Evolutionary conservation across 2,329 filamentous ascomycete species (phyloP).

Genomic region (Fusarium metavorans): DNA sequence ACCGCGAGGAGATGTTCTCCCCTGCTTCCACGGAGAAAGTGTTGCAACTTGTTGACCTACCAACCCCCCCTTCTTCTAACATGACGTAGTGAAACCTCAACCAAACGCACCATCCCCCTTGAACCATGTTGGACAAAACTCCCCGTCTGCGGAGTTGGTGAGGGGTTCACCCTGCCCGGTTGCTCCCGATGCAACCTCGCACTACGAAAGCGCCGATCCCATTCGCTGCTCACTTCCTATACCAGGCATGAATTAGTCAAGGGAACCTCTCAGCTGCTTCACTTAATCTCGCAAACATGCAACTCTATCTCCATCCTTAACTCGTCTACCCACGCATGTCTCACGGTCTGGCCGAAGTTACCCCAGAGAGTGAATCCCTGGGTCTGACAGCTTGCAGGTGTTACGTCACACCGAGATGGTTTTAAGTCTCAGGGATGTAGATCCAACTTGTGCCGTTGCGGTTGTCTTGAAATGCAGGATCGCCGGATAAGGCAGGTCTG

Average conservation of each 20-base stretch:
- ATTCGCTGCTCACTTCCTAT: neutral
- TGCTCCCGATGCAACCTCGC: neutral
- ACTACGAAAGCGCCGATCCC: neutral
- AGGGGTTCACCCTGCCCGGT: neutral
- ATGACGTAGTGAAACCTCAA: constrained; percentile 1
- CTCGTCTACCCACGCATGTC: neutral
- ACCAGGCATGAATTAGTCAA: constrained; percentile 1
- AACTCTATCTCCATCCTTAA: constrained; percentile 6
- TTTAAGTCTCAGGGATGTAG: neutral
- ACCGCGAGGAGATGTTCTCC: neutral
- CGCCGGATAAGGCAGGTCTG: neutral
- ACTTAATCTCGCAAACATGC: constrained; percentile 7
- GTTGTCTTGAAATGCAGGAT: neutral
- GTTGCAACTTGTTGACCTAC: neutral
- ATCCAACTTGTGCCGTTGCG: neutral
- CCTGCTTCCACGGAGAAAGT: neutral
- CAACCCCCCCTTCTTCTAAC: neutral
- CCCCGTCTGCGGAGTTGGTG: neutral
- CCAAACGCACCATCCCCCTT: neutral
- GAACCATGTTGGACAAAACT: neutral
- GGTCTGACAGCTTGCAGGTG: neutral
- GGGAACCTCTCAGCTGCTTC: neutral
- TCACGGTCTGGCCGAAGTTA: neutral
- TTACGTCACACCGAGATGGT: neutral
- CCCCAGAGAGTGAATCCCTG: neutral